These are phyloP conservation scores for Hyaloperonospora brassicae DNA, from an alignment of 352 stramenopile species.

Conservation along the genomic window DNA sequence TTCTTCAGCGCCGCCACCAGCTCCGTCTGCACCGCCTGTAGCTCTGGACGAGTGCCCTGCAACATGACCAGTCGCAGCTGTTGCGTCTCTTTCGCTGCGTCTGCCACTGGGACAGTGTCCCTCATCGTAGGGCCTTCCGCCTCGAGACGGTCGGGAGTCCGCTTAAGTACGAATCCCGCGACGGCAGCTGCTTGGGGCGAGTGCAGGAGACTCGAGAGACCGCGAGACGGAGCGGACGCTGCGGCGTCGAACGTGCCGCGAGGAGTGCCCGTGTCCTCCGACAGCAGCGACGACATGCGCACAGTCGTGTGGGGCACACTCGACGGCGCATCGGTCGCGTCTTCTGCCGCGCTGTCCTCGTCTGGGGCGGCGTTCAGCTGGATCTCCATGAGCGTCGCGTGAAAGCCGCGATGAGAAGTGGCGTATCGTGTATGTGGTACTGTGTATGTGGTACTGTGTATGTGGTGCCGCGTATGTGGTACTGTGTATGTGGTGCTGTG, in stretches of 20 bases:
- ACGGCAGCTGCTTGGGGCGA: constrained; percentile 26
- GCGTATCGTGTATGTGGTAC: too few species aligned
- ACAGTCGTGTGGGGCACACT: constrained; percentile 14
- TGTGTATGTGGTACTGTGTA: too few species aligned
- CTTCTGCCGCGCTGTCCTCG: constrained; percentile 14
- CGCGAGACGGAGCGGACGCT: constrained; percentile 4
- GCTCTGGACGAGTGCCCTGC: constrained; percentile 21
- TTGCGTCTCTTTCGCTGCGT: not conserved
- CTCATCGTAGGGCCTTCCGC: constrained; percentile 1
- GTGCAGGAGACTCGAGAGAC: constrained; percentile 61
- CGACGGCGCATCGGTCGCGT: constrained; percentile 3
- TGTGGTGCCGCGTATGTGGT: too few species aligned
- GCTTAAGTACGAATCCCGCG: constrained; percentile 16
- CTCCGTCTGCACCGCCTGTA: constrained; percentile 36
- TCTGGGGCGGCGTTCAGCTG: constrained; percentile 34
- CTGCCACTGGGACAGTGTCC: constrained; percentile 20
- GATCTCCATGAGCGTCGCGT: constrained; percentile 33
- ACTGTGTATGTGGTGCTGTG: too few species aligned
- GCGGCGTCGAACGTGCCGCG: constrained; percentile 1
- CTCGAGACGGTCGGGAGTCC: constrained; percentile 7
- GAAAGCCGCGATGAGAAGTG: too few species aligned
- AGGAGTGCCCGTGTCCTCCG: constrained; percentile 21
- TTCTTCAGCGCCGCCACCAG: constrained; percentile 33
- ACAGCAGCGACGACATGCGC: constrained; percentile 43
- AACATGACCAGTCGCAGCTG: constrained; percentile 14